Percentiles rank a stretch among this genome's conserved stretches.
Evolutionary conservation across 495 filamentous ascomycete species (phyloP).

Genomic region (Saxophila tyrrhenica): DNA sequence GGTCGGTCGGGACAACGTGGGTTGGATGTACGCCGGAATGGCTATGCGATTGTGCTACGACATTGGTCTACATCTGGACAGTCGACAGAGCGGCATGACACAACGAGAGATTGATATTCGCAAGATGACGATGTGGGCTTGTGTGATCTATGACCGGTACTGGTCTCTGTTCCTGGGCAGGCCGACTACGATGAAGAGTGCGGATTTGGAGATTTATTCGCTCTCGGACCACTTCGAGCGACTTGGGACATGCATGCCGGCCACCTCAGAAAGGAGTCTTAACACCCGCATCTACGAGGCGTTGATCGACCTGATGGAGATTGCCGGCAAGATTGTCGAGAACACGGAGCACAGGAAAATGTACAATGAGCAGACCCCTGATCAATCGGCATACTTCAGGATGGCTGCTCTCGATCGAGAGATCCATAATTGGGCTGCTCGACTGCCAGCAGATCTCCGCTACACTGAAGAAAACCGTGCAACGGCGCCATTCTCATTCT

Average conservation of each 20-base stretch:
- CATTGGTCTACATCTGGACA: slow-evolving; percentile 40
- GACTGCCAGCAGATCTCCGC: slow-evolving; percentile 35
- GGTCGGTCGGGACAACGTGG: slow-evolving; percentile 39
- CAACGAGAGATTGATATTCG: slow-evolving; percentile 35
- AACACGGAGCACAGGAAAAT: slow-evolving; percentile 21
- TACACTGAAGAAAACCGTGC: slow-evolving; percentile 41
- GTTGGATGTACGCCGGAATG: slow-evolving; percentile 43
- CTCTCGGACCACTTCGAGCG: slow-evolving; percentile 31
- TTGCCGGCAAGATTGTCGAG: slow-evolving; percentile 40
- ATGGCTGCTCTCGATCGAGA: slow-evolving; percentile 38
- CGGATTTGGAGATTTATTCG: slow-evolving; percentile 38
- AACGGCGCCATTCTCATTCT: slow-evolving; percentile 39
- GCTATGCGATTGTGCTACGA: slow-evolving; percentile 41
- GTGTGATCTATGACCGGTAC: slow-evolving; percentile 41
- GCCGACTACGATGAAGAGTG: slow-evolving; percentile 40
- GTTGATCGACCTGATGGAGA: slow-evolving; percentile 40
- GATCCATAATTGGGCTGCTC: slow-evolving; percentile 40
- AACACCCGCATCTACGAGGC: slow-evolving; percentile 36
- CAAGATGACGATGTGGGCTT: slow-evolving; percentile 38
- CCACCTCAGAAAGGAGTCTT: slow-evolving; percentile 24
- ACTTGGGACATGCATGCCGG: slow-evolving; percentile 24
- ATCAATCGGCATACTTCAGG: slow-evolving; percentile 34
- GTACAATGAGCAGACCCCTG: slow-evolving; percentile 25
- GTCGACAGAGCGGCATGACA: slow-evolving; percentile 25
- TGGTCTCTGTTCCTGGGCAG: slow-evolving; percentile 42